Base-by-base conservation (phyloP, 495 filamentous ascomycete genomes). In the Lasiosphaeria ovina region DNA sequence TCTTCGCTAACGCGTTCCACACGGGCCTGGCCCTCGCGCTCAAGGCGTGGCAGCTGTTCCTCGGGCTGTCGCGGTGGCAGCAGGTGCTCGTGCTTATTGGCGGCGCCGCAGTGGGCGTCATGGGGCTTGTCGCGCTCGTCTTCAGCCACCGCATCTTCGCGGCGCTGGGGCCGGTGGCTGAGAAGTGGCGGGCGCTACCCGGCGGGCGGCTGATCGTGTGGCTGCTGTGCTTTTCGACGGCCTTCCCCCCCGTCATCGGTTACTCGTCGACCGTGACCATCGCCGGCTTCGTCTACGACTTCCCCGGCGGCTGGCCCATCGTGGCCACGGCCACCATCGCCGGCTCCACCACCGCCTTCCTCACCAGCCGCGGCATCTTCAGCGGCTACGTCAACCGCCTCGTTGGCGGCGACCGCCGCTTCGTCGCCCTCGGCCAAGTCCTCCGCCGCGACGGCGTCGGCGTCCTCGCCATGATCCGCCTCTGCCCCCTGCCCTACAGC, bases 401-500 rank as follows among this genome's bases (percentile, higher is more conserved):
- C 62, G 90, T 96, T 51, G 89, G 89, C 48, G 81, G 82, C 45
- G 94, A 98, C 74, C 87, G 84, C 67, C 81, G 92, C 40, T 87
- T 87, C 60, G 76, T 86, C 12, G 84, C 85, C 8, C 69, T 87
- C 3, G 82, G 83, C 44, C 77, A 82, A 61, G 83, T 84, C 34
- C 76, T 89, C 33, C 81, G 88, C 47, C 87, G 91, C 65, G 94
- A 98, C 69, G 95, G 94, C 0, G 70, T 98, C 44, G 90, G 92
- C 62, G 80, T 98, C 16, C 79, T 98, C 35, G 86, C 88, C 64
- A 96, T 97, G 90, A 96, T 98, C 58, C 81, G 94, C 35, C 77
- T 98, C 40, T 97, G 94, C 61, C 94, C 94, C 31, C 72, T 98
- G 60, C 94, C 94, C n/a, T 98, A 96, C 70, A 93, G 90, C 31